Conservation (phyloP, 805 yeast species). For the Sungouiozyma intestinalis region DNA sequence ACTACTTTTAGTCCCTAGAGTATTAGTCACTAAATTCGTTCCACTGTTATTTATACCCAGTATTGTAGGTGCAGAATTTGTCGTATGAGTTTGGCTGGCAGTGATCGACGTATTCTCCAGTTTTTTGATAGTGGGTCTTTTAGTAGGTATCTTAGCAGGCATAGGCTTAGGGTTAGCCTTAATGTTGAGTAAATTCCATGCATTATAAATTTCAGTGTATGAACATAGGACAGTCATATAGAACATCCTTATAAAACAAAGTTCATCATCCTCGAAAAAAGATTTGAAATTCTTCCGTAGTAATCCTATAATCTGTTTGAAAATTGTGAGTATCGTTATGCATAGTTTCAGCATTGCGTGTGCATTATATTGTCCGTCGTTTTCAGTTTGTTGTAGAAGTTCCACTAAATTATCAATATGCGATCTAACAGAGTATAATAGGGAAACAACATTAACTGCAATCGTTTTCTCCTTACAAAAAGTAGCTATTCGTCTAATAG, state of each 20-base stretch:
- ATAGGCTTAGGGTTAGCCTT: constrained; percentile 1
- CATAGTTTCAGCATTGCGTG: constrained; percentile 31
- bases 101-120: background rate
- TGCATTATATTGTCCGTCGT: constrained; percentile 28
- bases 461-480: constrained; percentile 48
- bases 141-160: background rate
- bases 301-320: constrained; percentile 34
- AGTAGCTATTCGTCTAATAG: constrained; percentile 45
- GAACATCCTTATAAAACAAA: constrained; percentile 54
- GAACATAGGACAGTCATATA: constrained; percentile 52
- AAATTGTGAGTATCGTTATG: constrained; percentile 33
- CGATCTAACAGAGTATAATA: constrained; percentile 41
- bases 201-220: constrained; percentile 56
- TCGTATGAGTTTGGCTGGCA: background rate
- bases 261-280: constrained; percentile 48
- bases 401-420: constrained; percentile 49
- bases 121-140: background rate
- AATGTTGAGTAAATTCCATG: constrained; percentile 34
- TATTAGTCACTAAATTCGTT: background rate
- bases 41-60: background rate
- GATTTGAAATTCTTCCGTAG: constrained; percentile 38
- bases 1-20: background rate
- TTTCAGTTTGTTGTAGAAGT: constrained; percentile 42
- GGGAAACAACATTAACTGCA: constrained; percentile 43
- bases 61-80: background rate